Evolutionary conservation across 441 rosid genomes (phyloP).

Genomic region (Raphanus hybrid): DNA sequence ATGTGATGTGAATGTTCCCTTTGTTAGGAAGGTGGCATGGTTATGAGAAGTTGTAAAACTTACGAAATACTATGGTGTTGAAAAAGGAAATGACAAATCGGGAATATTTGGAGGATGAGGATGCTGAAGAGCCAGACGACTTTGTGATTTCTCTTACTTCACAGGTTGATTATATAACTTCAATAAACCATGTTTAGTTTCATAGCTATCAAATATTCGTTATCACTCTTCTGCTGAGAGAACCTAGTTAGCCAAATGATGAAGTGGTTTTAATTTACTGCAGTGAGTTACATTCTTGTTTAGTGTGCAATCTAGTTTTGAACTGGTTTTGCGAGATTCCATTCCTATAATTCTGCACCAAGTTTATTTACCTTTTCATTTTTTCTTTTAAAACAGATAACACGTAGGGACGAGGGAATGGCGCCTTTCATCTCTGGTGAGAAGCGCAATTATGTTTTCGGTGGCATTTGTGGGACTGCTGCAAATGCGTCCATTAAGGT

Average conservation of each 20-base stretch:
- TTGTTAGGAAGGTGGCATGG: too few relatives aligned
- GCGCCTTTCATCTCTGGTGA: constrained; percentile 81
- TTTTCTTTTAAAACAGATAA: constrained; percentile 55
- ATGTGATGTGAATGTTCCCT: constrained; percentile 27
- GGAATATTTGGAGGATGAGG: too few relatives aligned
- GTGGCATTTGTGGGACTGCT: constrained; percentile 93
- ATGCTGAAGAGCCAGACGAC: too few relatives aligned
- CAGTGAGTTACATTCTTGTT: constrained; percentile 7
- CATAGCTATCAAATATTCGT: too few relatives aligned
- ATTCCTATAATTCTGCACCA: background rate
- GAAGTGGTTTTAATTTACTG: background rate
- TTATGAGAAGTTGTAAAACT: too few relatives aligned
- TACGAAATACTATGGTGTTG: too few relatives aligned
- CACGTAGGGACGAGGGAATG: constrained; percentile 95
- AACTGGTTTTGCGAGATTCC: constrained; percentile 21
- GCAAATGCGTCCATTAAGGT: constrained; percentile 94
- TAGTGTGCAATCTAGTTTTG: constrained; percentile 18
- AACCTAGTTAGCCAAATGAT: too few relatives aligned
- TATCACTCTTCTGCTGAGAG: too few relatives aligned
- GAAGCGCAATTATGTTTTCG: constrained; percentile 89
- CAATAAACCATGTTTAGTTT: too few relatives aligned
- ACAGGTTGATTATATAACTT: too few relatives aligned
- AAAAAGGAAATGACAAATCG: too few relatives aligned
- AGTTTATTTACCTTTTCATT: background rate
- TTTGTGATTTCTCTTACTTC: too few relatives aligned